Conservation (phyloP, 352 stramenopile genomes). For the Phytophthora quininea region DNA sequence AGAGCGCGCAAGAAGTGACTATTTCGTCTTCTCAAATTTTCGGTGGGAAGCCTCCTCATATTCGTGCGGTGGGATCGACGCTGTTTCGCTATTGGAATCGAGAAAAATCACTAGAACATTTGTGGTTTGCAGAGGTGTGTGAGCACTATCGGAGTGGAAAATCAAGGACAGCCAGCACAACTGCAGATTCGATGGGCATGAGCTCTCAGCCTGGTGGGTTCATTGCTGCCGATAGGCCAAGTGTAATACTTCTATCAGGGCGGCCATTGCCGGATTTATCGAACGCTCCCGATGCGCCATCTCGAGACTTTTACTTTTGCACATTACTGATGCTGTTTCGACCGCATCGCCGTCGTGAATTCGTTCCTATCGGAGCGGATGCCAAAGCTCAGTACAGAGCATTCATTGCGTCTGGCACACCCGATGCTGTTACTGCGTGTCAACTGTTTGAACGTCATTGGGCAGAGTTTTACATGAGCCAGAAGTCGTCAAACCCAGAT, state of each 20-base stretch:
- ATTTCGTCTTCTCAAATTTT: neutral
- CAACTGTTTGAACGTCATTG: neutral
- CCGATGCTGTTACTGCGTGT: neutral
- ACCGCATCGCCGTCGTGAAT: neutral
- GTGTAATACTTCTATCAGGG: conserved; percentile 2
- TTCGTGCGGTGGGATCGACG: no score
- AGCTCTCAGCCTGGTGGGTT: neutral
- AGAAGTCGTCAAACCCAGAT: neutral
- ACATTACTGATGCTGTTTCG: neutral
- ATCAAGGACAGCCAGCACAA: neutral
- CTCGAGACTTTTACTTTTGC: conserved; percentile 2
- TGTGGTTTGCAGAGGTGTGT: conserved; percentile 1
- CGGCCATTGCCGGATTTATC: neutral
- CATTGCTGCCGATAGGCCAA: neutral
- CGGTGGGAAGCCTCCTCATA: neutral
- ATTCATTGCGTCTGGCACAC: neutral
- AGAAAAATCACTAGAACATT: neutral
- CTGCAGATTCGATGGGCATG: no score
- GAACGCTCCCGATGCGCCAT: no score
- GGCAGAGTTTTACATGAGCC: conserved; percentile 6
- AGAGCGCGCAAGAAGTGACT: neutral
- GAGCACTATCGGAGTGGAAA: neutral
- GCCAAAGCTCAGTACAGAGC: neutral
- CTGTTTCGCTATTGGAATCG: conserved; percentile 10
- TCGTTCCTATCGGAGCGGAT: neutral